phyloP scores from a whole-genome alignment of 2,329 filamentous ascomycete genomes.

The Capronia epimyces region DNA sequence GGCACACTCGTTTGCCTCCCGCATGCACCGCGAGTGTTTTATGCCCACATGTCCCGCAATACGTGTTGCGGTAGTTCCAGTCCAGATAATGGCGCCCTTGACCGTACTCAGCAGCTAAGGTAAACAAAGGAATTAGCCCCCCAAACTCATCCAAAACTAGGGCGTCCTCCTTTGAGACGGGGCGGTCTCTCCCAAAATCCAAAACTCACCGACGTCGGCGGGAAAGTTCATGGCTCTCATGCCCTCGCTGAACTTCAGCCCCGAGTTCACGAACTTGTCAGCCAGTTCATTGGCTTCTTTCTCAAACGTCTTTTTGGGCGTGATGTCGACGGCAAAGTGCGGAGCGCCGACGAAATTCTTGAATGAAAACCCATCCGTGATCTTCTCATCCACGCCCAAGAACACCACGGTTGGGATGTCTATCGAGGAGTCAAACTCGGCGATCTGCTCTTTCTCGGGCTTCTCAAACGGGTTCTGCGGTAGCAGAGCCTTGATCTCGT shows the following conservation, averaged over 20 bases:
- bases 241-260: conserved; percentile 62
- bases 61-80: conserved; percentile 91
- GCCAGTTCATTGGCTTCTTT: conserved; percentile 60
- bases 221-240: conserved; percentile 58
- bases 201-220: conserved; percentile 54
- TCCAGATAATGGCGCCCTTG: conserved; percentile 83
- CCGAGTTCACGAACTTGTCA: conserved; percentile 54
- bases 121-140: neutral
- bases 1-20: conserved; percentile 43
- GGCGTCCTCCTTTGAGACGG: neutral
- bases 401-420: conserved; percentile 71
- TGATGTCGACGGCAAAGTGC: conserved; percentile 86
- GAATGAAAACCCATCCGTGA: conserved; percentile 37
- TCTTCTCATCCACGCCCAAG: conserved; percentile 69
- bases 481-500: conserved; percentile 65
- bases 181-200: neutral
- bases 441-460: conserved; percentile 67
- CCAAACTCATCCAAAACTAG: no score
- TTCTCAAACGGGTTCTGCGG: conserved; percentile 65
- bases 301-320: conserved; percentile 60
- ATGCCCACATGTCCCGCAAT: conserved; percentile 83
- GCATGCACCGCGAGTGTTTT: conserved; percentile 57
- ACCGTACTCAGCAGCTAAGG: conserved; percentile 76
- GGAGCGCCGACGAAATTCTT: conserved; percentile 70
- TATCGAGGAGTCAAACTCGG: conserved; percentile 65